These are phyloP conservation scores for Myxozyma melibiosi DNA, from an alignment of 805 yeast species.

Conservation along the genomic window DNA sequence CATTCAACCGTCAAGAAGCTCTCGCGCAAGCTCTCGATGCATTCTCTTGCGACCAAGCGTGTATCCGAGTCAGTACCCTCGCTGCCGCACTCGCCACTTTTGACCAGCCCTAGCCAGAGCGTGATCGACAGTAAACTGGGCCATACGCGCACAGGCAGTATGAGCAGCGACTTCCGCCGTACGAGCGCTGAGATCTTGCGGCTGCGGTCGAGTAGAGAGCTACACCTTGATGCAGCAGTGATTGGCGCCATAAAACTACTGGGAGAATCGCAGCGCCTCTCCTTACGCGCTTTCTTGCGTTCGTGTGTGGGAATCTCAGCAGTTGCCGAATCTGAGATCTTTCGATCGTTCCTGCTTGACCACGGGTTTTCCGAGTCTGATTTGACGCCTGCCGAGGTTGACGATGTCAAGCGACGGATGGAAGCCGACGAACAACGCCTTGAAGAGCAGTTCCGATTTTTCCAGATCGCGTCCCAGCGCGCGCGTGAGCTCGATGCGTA, in stretches of 20 bases:
- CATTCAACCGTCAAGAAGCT: conserved; percentile 3
- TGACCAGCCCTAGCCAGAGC: neutral
- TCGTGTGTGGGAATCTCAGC: conserved; percentile 56
- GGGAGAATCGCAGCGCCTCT: conserved; percentile 75
- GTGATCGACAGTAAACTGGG: neutral
- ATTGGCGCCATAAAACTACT: conserved; percentile 47
- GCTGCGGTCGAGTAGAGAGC: neutral
- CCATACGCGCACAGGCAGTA: neutral
- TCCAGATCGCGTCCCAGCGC: conserved; percentile 62
- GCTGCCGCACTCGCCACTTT: conserved; percentile 1
- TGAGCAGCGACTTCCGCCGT: too few relatives aligned
- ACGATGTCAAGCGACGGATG: conserved; percentile 61
- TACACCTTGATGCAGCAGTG: neutral
- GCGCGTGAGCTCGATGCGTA: conserved; percentile 57
- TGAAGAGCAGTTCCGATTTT: conserved; percentile 71
- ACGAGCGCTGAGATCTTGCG: conserved; percentile 4
- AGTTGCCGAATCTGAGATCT: conserved; percentile 54
- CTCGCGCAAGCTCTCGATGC: conserved; percentile 9
- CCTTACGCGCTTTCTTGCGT: conserved; percentile 72
- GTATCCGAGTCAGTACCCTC: conserved; percentile 18
- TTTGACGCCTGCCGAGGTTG: conserved; percentile 49
- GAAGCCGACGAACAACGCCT: conserved; percentile 63
- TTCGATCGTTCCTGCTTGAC: conserved; percentile 57
- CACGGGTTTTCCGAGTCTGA: conserved; percentile 42
- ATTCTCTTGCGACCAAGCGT: conserved; percentile 8